Base-by-base conservation (phyloP, 2,329 filamentous ascomycete genomes). In the Nothophoma quercina region DNA sequence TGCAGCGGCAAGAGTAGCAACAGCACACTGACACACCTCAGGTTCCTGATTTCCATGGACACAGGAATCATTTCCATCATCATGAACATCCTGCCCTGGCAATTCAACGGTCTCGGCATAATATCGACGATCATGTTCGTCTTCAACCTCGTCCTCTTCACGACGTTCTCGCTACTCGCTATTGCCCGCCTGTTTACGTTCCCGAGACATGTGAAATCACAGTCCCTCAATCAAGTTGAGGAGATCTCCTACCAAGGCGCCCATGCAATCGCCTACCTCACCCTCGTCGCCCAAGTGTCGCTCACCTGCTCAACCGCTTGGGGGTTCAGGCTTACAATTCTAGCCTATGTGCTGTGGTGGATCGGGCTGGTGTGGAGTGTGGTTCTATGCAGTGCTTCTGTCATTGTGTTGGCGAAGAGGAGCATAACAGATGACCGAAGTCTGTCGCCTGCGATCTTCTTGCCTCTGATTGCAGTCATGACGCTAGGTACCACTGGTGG, bases 241-340 rank as follows among this genome's bases (percentile, higher is more conserved):
- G 78, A 83, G 78, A 55, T 87, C 86, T 75, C 84, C 7, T 85
- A 84, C 38, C 87, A 88, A 12, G 80, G 80, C 55, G 80, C 87
- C 1, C 58, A 84, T 18, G 81, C 81, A 55, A 73, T 90, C 54
- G 66, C 91, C 25, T 85, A 85, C 32, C 82, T 83, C 52, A 77
- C 83, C 0, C 44, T 89, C 89, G 75, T 89, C 86, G 22, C 89
- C 90, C 75, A 85, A 86, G 59, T 75, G 65, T 3, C 45, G 84
- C 10, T 62, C 65, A 40, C 89, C 90, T 78, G 21, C 66, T 80
- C 43, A 90, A 91, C 72, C 83, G 88, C 81, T 49, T 80, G 3
- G 75, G 82, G 22, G 75, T 92, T 16, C 88, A 81, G 79, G 75
- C 88, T 67, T 77, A 90, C 29, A 87, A 87, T 51, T 80, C 81